Conservation (phyloP, 1,284 basidiomycete genomes). For the Malassezia psittaci region DNA sequence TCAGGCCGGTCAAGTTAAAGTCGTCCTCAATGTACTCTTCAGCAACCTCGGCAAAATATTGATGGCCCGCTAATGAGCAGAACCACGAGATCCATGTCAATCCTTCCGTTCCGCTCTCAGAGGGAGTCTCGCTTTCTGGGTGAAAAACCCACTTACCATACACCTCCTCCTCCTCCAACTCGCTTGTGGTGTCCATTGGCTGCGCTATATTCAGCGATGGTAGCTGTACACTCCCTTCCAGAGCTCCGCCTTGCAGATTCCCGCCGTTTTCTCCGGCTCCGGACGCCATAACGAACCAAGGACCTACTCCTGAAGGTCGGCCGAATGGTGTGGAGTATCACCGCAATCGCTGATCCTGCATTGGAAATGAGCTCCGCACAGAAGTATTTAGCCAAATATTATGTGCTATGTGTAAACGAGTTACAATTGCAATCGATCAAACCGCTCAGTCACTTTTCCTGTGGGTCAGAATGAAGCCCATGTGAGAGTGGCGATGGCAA, state of each 20-base stretch:
- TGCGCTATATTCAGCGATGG: background rate
- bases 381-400: too few relatives aligned
- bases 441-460: too few relatives aligned
- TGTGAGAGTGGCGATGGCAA: background rate
- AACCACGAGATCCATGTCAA: constrained; percentile 98
- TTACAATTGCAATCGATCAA: too few relatives aligned
- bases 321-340: background rate
- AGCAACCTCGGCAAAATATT: constrained; percentile 77
- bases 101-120: constrained; percentile 42
- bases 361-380: too few relatives aligned
- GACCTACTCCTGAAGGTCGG: background rate
- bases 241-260: too few relatives aligned
- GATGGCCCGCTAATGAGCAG: constrained; percentile 92
- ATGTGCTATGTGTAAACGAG: too few relatives aligned
- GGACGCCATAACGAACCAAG: background rate
- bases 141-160: constrained; percentile 11
- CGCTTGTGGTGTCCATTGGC: constrained; percentile 6
- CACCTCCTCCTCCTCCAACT: constrained; percentile 15
- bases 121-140: constrained; percentile 31
- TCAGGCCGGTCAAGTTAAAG: constrained; percentile 94
- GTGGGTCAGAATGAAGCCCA: background rate
- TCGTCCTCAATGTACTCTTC: constrained; percentile 99
- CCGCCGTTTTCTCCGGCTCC: background rate
- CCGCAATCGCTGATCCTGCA: too few relatives aligned
- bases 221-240: too few relatives aligned